Evolutionary conservation across 148 eudicot species (phyloP), one percentile per base, ranked within the genome.

Genomic region (Spergularia marina): DNA sequence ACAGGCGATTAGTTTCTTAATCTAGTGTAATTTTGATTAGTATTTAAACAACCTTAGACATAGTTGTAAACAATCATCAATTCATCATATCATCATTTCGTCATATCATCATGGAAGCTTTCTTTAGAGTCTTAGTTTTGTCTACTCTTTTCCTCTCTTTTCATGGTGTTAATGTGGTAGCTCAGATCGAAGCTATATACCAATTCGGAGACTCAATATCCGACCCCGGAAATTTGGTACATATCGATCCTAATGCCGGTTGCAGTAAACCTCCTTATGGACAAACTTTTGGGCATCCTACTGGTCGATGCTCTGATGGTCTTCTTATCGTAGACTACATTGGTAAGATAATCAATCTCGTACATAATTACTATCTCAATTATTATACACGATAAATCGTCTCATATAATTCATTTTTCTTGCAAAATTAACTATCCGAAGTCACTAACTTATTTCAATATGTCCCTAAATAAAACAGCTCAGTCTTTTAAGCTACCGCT

Each of bases 221-320:
- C 0, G 83, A 80, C 55, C 76, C 79, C 0, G 83, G 79, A 10
- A 80, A 80, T 16, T 36, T 23, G 17, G 16, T 75, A 6, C 36
- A 49, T 0, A 57, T 71, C 2, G 18, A 4, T 20, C 68, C 10
- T 51, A 5, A 13, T 18, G 59, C 70, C 11, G 23, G 21, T 17
- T 70, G 25, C 20, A 39, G 76, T 0, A 55, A 23, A 7, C 54
- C 41, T 44, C 83, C 83, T 13, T 76, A 80, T 64, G 76, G 83
- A 20, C 36, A 54, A 30, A 69, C 65, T 66, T 70, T 75, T 12
- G 57, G 39, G 56, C 59, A 60, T 2, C 74, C 82, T n/a, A 79
- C 77, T 11, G 82, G 83, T 64, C 83, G 83, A 44, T 76, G 75
- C 66, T 70, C 83, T 6, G 61, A 80, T 17, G 82, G 82, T 10